Conservation (phyloP, 1,284 basidiomycete genomes). For the Sanghuangporus sanghuang region DNA sequence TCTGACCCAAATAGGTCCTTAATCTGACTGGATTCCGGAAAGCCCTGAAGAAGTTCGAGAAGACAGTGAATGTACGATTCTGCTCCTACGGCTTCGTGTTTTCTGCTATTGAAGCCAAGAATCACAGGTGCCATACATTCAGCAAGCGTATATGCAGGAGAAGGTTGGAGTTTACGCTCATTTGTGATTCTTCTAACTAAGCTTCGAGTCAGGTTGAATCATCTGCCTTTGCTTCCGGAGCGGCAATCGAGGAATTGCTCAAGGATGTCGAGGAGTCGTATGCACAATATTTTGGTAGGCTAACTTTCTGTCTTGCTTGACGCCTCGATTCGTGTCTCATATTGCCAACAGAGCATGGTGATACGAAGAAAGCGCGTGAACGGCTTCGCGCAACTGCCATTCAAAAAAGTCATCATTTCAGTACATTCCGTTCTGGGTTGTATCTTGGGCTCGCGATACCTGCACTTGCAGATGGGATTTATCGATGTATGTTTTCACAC, state of each 20-base stretch:
- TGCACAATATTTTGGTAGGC: conserved; percentile 68
- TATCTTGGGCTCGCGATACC: conserved; percentile 77
- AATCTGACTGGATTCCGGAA: conserved; percentile 92
- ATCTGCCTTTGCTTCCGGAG: conserved; percentile 56
- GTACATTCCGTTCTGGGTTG: conserved; percentile 71
- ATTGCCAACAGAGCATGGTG: conserved; percentile 59
- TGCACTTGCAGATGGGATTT: conserved; percentile 65
- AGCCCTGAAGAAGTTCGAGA: conserved; percentile 92
- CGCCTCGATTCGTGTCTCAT: neutral
- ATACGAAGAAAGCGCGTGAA: conserved; percentile 74
- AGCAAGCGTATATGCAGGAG: conserved; percentile 73
- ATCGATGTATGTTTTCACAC: conserved; percentile 48
- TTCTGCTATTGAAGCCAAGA: neutral
- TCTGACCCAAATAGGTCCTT: conserved; percentile 52
- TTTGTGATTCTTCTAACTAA: neutral
- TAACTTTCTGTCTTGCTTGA: neutral
- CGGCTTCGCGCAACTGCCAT: conserved; percentile 56
- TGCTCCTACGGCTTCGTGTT: conserved; percentile 6
- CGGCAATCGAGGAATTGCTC: conserved; percentile 61
- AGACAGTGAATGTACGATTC: conserved; percentile 59
- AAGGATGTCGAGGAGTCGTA: conserved; percentile 72
- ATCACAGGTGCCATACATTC: conserved; percentile 31
- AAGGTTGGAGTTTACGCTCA: conserved; percentile 38
- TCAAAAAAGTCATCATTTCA: conserved; percentile 69
- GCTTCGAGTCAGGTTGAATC: conserved; percentile 48